phyloP scores from a whole-genome alignment of 31 red algal species.

The Odonthalia washingtoniensis region DNA sequence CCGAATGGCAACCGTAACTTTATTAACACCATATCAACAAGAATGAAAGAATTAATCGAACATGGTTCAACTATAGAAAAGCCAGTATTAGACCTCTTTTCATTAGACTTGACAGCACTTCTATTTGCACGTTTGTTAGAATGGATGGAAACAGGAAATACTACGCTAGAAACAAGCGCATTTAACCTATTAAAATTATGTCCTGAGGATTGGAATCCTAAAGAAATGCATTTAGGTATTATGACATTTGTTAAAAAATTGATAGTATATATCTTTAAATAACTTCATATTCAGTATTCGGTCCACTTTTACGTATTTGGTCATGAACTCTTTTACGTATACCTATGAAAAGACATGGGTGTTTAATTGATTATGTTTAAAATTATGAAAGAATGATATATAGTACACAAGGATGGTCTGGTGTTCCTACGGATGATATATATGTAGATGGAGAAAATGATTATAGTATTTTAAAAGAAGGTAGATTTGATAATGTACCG shows the following conservation, averaged over 20 bases:
- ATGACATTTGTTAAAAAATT: conserved; percentile 62
- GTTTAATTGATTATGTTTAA: conserved; percentile 53
- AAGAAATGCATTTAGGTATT: too few species aligned
- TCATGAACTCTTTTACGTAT: conserved; percentile 37
- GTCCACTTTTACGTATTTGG: conserved; percentile 57
- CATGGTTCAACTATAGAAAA: conserved; percentile 31
- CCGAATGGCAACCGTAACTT: too few species aligned
- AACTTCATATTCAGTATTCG: conserved; percentile 53
- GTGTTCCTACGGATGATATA: too few species aligned
- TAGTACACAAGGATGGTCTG: not conserved
- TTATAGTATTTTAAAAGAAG: not conserved
- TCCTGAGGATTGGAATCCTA: conserved; percentile 47
- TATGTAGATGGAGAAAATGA: not conserved
- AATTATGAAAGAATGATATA: conserved; percentile 56
- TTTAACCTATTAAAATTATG: conserved; percentile 52
- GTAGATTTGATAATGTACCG: not conserved
- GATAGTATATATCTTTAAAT: conserved; percentile 47
- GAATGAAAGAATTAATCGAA: conserved; percentile 24
- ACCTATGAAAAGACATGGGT: conserved; percentile 39
- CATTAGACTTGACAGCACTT: conserved; percentile 53
- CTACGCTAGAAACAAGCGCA: conserved; percentile 22
- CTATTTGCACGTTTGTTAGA: conserved; percentile 55
- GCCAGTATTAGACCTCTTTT: conserved; percentile 47
- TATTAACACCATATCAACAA: conserved; percentile 16
- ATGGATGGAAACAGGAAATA: conserved; percentile 52